phyloP scores from a whole-genome alignment of 2,329 filamentous ascomycete genomes.

The Lachnellula arida region DNA sequence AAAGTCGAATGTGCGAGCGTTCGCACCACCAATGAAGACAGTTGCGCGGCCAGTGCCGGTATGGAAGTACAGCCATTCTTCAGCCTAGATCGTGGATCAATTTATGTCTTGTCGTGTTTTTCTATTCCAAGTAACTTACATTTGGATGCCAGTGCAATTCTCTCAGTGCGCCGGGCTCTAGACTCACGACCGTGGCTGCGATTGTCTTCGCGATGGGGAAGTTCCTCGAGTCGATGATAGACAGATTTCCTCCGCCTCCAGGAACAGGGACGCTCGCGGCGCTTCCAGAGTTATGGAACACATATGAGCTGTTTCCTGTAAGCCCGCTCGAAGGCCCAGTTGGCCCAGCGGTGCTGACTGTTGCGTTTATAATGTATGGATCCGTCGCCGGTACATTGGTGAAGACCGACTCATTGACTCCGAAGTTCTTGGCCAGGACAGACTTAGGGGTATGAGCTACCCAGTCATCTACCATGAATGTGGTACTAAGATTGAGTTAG shows the following conservation, averaged over 20 bases:
- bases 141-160: slow-evolving; percentile 70
- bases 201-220: slow-evolving; percentile 64
- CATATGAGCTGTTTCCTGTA: slow-evolving; percentile 55
- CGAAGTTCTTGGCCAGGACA: slow-evolving; percentile 66
- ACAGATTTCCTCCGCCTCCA: slow-evolving; percentile 56
- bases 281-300: slow-evolving; percentile 52
- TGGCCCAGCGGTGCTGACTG: slow-evolving; percentile 43
- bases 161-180: slow-evolving; percentile 58
- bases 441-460: slow-evolving; percentile 59
- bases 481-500: slow-evolving; percentile 43
- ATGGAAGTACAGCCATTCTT: slow-evolving; percentile 70
- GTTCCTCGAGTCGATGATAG: slow-evolving; percentile 62
- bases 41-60: slow-evolving; percentile 57
- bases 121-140: slow-evolving; percentile 35
- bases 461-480: slow-evolving; percentile 70
- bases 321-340: slow-evolving; percentile 44
- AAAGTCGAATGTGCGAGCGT: slow-evolving; percentile 64
- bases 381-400: slow-evolving; percentile 50
- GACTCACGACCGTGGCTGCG: slow-evolving; percentile 57
- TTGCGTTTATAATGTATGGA: slow-evolving; percentile 59
- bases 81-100: slow-evolving; percentile 41
- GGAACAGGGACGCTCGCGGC: slow-evolving; percentile 39
- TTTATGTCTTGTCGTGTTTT: background rate
- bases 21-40: slow-evolving; percentile 57
- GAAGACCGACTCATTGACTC: slow-evolving; percentile 56